Evolutionary conservation across 1,139 yeast genomes (phyloP), one percentile per base, ranked within the genome.

Genomic region (Saccharomyces hybrid): DNA sequence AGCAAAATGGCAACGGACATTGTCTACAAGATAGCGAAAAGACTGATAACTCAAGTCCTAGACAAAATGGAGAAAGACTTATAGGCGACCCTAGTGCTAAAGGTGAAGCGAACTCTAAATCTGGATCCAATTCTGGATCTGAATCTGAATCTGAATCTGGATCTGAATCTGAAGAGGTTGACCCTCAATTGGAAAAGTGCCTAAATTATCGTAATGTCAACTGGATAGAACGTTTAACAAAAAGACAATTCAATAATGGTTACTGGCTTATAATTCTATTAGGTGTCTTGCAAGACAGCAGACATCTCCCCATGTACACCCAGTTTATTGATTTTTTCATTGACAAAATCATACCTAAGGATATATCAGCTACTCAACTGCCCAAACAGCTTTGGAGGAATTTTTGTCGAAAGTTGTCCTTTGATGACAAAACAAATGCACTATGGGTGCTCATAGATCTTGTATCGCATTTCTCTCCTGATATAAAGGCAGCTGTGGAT

Each of bases 251-350:
- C 68, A 83, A 79, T 63, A 91, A 88, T 64, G 96, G 97, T 3
- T 83, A 83, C 55, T 91, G 97, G 97, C 86, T 88, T 63, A 78
- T 85, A 48, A 80, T 86, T 50, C 71, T 90, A 38, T 70, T 90
- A 49, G 97, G 97, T 19, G 75, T 90, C 3, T 75, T 90, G 9
- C 70, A 80, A 52, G 72, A 69, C 51, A 64, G 69, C 50, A 59
- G 58, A 47, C 66, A 65, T 49, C 55, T 70, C 9, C 67, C 68
- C 5, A 59, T 61, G 49, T 68, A 69, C 51, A 59, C 65, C n/a
- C 52, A 57, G 1, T 59, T 62, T 19, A 63, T 66, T 26, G 55
- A 55, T 6, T 51, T 55, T n/a, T 64, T 69, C 42, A 61, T 60
- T 11, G 49, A 54, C 31, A 61, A 60, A 21, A 56, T 70, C 16